Base-by-base conservation (phyloP, 352 stramenopile species). In the Phytophthora sansomeana region DNA sequence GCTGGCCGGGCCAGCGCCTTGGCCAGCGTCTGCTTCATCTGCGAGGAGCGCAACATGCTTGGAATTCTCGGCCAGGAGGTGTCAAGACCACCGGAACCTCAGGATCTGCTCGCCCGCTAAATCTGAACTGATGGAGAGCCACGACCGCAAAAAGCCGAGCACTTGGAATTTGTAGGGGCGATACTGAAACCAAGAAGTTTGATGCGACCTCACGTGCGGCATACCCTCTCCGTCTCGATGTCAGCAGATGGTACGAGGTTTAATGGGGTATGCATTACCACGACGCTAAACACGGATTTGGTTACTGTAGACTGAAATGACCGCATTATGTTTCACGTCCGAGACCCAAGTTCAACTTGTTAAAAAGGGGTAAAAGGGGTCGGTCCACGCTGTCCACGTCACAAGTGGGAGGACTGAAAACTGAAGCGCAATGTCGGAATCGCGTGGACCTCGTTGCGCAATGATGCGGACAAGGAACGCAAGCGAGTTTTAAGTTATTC, bases 31-130 rank as follows among this genome's bases (percentile, higher is more conserved):
- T 58, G 43, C 56, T 74, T 71, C 49, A 74, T 63, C 36, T 61
- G 62, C 21, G 48, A 62, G 33, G 51, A 51, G 57, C 63, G 68
- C 63, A 76, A 65, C 68, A 76, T 75, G 36, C 42, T 71, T n/a
- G 10, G 29, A 44, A n/a, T 14, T 49, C 10, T 52, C 13, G 41
- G 28, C 13, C 36, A 35, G 51, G 55, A 24, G 21, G 21, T 24
- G 21, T 24, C 21, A 24, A 24, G 21, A 71, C 63, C 63, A 71
- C 63, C 63, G 48, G 55, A 71, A 71, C 52, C 33, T 9, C 52
- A 32, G 19, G n/a, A 19, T 50, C 29, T 14, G 13, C 16, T 32
- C 35, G 48, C 16, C 24, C 39, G 47, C 57, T 47, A 38, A 67
- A 60, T 42, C 36, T 51, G 55, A 71, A 61, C 39, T 71, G 63